Evolutionary conservation across 2,329 filamentous ascomycete genomes (phyloP).

Genomic region (Diaporthe caulivora): DNA sequence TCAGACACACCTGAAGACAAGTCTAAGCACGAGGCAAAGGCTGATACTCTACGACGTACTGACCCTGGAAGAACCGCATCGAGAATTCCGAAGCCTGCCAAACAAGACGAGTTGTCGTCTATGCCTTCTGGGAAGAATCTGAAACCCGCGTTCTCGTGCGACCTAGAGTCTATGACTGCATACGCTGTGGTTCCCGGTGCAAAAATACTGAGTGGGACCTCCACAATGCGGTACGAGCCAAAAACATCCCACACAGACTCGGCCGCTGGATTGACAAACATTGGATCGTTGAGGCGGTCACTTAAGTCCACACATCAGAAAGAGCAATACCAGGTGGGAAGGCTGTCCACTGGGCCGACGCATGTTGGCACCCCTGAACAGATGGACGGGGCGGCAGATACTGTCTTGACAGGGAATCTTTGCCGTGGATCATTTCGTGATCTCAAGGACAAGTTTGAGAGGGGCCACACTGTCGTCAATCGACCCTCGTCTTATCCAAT

Average conservation of each 20-base stretch:
- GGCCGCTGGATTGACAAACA: neutral
- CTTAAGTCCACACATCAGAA: neutral
- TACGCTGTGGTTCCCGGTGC: conserved; percentile 28
- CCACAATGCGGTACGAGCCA: conserved; percentile 35
- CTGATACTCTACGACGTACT: neutral
- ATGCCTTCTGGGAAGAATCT: conserved; percentile 11
- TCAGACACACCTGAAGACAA: neutral
- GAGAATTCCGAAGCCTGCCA: neutral
- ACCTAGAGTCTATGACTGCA: conserved; percentile 22
- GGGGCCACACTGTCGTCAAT: neutral
- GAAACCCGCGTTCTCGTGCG: conserved; percentile 6
- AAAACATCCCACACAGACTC: conserved; percentile 13
- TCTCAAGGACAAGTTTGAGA: conserved; percentile 3
- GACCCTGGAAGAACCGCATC: neutral
- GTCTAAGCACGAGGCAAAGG: neutral
- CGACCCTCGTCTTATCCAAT: conserved; percentile 22
- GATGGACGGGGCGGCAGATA: conserved; percentile 35
- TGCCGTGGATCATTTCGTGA: conserved; percentile 31
- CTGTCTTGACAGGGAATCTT: neutral
- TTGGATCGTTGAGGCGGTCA: conserved; percentile 21
- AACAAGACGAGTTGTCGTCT: neutral
- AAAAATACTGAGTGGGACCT: conserved; percentile 37
- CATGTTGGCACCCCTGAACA: conserved; percentile 26
- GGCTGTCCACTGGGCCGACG: neutral
- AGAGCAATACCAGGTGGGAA: neutral